Base-by-base conservation (phyloP, 108 stramenopile species). In the Nannochloropsis salina region DNA sequence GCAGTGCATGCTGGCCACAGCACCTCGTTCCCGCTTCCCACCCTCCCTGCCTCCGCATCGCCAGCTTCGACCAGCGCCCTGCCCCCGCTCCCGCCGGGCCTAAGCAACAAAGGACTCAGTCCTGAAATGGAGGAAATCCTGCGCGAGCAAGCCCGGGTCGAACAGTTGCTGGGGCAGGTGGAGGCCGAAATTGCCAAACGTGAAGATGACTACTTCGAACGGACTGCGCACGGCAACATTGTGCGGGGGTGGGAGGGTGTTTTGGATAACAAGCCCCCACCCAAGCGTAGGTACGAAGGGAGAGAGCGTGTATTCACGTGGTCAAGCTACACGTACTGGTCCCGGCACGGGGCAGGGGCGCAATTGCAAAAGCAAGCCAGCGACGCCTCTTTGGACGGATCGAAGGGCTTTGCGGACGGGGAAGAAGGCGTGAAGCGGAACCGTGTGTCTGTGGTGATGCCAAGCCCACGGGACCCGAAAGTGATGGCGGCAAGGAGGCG, bases 401-500 rank as follows among this genome's bases (percentile, higher is more conserved):
- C 11, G 51, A 61, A 15, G 51, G 51, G 82, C 47, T 51, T 51
- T 51, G 12, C 10, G 47, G 47, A 51, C 47, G 47, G 47, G 47
- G 47, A 15, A 31, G 31, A 31, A 31, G 47, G 82, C 12, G 82
- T 82, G 43, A 43, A 15, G 15, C 43, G 82, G 43, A 82, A 15
- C 82, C 42, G 82, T 12, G 10, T 18, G 82, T 82, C 15, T 18
- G 15, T 82, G 82, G 42, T 15, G 12, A 82, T 43, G 42, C 82
- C 43, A 43, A 82, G 82, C 82, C 42, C 82, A 51, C 10, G 47
- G 47, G 47, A 51, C 15, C 47, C 47, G 47, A 51, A 51, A 15
- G 15, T 51, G 47, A 51, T 51, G 47, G 47, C 47, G 47, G 47
- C 15, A 15, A 51, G 15, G 47, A 51, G 15, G 47, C 10, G 47